Evolutionary conservation across 148 eudicot genomes (phyloP).

Genomic region (Beta vulgaris): DNA sequence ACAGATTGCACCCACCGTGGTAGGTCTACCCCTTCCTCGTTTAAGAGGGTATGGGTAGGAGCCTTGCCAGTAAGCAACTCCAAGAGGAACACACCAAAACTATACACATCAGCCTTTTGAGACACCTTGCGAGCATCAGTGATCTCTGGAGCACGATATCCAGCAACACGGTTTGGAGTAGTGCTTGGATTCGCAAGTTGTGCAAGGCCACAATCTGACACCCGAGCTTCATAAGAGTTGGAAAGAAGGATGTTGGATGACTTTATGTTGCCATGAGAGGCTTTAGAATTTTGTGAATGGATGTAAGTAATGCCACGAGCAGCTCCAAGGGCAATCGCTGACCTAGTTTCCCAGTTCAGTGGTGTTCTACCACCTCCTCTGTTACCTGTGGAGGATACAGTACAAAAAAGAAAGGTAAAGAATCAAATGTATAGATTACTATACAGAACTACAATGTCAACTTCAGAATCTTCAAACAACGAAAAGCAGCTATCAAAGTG

Average conservation of each 20-base stretch:
- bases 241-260: constrained; percentile 88
- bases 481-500: not conserved
- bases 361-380: constrained; percentile 83
- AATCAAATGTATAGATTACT: too few relatives aligned
- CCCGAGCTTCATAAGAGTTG: constrained; percentile 67
- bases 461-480: constrained; percentile 16
- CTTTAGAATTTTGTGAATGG: constrained; percentile 62
- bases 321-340: constrained; percentile 75
- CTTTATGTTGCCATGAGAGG: constrained; percentile 88
- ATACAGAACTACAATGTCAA: constrained; percentile 4
- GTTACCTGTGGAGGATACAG: constrained; percentile 47
- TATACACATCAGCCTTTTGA: constrained; percentile 85
- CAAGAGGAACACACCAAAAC: constrained; percentile 80
- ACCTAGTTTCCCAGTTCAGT: constrained; percentile 87
- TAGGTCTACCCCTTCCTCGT: constrained; percentile 91
- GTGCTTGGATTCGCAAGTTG: constrained; percentile 63
- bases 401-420: too few relatives aligned
- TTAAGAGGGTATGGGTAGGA: constrained; percentile 60
- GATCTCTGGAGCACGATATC: constrained; percentile 93
- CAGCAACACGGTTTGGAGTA: constrained; percentile 70
- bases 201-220: constrained; percentile 82
- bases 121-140: constrained; percentile 72
- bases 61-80: constrained; percentile 87
- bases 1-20: constrained; percentile 98
- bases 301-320: constrained; percentile 76